phyloP scores from a whole-genome alignment of 2,329 filamentous ascomycete genomes.

The Basipetospora chlamydospora region DNA sequence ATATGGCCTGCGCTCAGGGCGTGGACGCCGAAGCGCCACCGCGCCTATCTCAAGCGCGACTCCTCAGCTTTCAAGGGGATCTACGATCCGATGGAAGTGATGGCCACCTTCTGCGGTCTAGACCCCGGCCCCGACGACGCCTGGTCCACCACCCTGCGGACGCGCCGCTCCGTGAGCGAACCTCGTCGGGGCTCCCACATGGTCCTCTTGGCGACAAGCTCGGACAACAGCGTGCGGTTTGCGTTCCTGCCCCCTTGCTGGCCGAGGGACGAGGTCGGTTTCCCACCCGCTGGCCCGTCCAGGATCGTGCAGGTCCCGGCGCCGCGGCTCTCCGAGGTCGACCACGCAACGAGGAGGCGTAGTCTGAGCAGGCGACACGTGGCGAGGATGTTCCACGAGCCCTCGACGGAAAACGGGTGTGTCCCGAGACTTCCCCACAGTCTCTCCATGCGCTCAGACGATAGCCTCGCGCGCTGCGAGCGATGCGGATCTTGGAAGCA shows the following conservation, averaged over 20 bases:
- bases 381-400: slow-evolving; percentile 19
- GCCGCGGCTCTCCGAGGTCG: slow-evolving; percentile 13
- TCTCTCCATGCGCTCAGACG: background rate
- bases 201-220: no score
- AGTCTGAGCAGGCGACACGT: slow-evolving; percentile 22
- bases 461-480: no score
- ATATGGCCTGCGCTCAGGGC: no score
- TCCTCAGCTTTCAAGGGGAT: no score
- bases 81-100: no score
- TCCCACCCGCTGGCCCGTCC: no score
- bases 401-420: slow-evolving; percentile 4
- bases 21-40: no score
- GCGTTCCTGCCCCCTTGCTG: background rate
- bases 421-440: background rate
- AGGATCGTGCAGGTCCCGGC: no score
- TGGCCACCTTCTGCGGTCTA: no score
- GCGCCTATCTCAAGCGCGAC: no score
- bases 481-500: no score
- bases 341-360: slow-evolving; percentile 17
- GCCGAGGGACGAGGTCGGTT: no score
- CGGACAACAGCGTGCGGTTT: background rate
- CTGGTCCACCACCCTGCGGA: background rate
- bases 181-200: background rate
- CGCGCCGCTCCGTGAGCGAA: background rate
- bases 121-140: background rate